Evolutionary conservation across 352 stramenopile genomes (phyloP), one percentile per base, ranked within the genome.

Genomic region (Phytophthora hybrid): DNA sequence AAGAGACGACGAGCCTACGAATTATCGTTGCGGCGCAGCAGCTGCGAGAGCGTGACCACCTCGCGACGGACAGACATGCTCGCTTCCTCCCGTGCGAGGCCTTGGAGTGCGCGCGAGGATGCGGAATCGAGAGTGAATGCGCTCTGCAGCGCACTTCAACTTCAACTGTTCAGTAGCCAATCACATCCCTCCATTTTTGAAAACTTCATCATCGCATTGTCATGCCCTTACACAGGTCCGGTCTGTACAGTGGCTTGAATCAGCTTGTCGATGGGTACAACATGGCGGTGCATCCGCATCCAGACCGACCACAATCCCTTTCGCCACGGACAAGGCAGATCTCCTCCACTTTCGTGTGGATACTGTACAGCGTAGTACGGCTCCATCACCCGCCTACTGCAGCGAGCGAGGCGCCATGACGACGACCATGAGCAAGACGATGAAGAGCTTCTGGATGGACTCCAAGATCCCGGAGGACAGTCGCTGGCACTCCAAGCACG

Each of bases 11-110:
- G 57, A 51, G 23, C 61, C 21, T 75, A 85, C 74, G 77, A 66
- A 41, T 78, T 79, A 59, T 90, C 61, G 54, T 76, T 71, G 55
- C 73, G 76, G 49, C 85, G 85, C 31, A 94, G 80, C 6, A 94
- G 73, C 77, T 92, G 81, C 31, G 87, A 92, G 62, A 94, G 84
- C 34, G 87, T 90, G 44, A 94, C 70, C 26, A 94, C 80, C 59
- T 94, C 87, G 51, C 81, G 78, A 34, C 80, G 87, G 59, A 93
- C 74, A 18, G 84, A 79, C 87, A 94, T 94, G 29, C 21, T 44
- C 18, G 32, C 16, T 47, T 23, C 18, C n/a, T 39, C 52, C 56
- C 23, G 9, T 65, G 41, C 47, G 26, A 18, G 9, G 52, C 5
- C 31, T 55, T 55, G 39, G 32, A n/a, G 21, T 68, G 55, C 39